Base-by-base conservation (phyloP, 2,329 filamentous ascomycete genomes). In the Penicillium sp. region DNA sequence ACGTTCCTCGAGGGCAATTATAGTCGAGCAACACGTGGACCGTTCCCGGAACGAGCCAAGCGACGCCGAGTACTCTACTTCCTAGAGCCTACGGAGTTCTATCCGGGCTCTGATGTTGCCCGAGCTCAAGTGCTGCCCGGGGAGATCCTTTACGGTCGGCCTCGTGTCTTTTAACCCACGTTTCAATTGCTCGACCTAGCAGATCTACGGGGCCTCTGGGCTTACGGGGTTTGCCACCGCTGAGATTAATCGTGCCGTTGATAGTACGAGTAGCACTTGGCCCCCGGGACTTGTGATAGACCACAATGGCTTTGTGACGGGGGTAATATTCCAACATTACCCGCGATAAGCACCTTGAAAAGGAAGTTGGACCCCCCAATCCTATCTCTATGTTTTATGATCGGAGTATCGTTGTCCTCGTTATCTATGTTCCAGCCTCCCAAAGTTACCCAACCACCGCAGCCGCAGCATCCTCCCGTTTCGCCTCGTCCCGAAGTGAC, bases 391-490 rank as follows among this genome's bases (percentile, higher is more conserved):
- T 43, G 16, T 36, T 44, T 16, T 31, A 40, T 28, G 7, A 14
- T 20, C 35, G 35, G 18, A 38, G 9, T 20, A 20, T 22, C 2
- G 16, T 22, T 11, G 16, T 18, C 4, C 33, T 20, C 8, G 35
- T 36, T 38, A 38, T 38, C 35, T 36, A 36, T 18, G 16, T 36
- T 35, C 33, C 20, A 25, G 20, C 7, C 22, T 39, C 20, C 10
- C 45, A 14, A 43, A 24, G 18, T 50, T 45, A 61, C 31, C 48
- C 57, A 54, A 64, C 55, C 44, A 64, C 60, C 20, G 54, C 51
- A 14, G 54, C 57, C 5, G 79, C 79, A 39, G 76, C 71, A 41
- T 71, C 67, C 61, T 82, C 79, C 60, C 75, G 78, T 54, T 65
- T 63, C 54, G 73, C 68, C 57, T 79, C 76, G 11, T 73, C 63